A percentile compares a stretch with the other conserved stretches of the same genome.
phyloP scores from a whole-genome alignment of 2,329 filamentous ascomycete genomes.

The Fusarium redolens region DNA sequence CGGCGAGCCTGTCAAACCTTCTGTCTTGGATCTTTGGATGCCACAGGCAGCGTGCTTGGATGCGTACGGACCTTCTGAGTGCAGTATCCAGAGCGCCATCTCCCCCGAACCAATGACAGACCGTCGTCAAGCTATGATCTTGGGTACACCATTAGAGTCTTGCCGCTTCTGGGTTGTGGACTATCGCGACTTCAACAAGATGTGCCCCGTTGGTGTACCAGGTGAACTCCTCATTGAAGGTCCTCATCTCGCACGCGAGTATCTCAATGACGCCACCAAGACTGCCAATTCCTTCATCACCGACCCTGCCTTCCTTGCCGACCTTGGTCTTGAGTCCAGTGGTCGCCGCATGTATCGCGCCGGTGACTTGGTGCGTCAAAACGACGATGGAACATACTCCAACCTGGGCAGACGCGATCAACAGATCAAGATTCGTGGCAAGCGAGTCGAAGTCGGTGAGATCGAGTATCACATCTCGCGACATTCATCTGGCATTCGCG shows the following conservation, averaged over 20 bases:
- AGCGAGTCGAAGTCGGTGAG: neutral
- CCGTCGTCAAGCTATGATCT: neutral
- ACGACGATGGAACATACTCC: neutral
- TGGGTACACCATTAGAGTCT: neutral
- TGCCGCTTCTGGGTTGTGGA: conserved; percentile 3
- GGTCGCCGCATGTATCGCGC: conserved; percentile 1
- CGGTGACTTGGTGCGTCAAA: neutral
- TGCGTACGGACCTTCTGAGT: neutral
- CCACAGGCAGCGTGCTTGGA: neutral
- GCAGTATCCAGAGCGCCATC: neutral
- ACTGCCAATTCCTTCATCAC: neutral
- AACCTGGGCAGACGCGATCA: neutral
- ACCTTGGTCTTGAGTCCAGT: neutral
- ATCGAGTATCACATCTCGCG: conserved; percentile 5
- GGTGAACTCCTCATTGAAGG: conserved; percentile 8
- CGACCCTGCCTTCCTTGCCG: neutral
- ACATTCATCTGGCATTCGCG: neutral
- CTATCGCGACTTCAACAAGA: neutral
- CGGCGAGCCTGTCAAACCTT: neutral
- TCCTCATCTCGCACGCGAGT: neutral
- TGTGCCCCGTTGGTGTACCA: neutral
- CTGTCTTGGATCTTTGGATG: neutral
- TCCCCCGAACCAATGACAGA: neutral
- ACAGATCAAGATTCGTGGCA: conserved; percentile 4
- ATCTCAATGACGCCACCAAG: neutral